Evolutionary conservation across 805 yeast species (phyloP), one percentile per base, ranked within the genome.

Genomic region (Pichia manshurica): DNA sequence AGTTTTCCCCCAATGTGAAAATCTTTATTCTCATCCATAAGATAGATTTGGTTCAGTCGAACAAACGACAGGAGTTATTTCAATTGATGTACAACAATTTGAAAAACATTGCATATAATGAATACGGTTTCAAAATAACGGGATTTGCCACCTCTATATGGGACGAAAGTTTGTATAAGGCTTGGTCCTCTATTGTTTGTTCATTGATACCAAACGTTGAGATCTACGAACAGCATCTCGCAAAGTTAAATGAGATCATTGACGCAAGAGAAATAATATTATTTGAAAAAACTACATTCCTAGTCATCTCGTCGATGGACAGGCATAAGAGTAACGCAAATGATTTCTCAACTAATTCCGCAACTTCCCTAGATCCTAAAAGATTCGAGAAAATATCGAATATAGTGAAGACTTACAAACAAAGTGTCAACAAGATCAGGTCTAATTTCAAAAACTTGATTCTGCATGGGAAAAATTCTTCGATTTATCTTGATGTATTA

Each of bases 101-200:
- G 51, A 84, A 82, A 55, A 81, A 79, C 42, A 84, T 87, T 15
- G 83, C 95, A 3, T 52, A 38, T 34, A 72, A 78, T 46, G 87
- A 87, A 17, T 82, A 56, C 45, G 63, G 62, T 13, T 87, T 88
- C 66, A 71, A 78, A 40, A 70, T 88, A 39, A 77, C 79, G 15
- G 97, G 97, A 2, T 91, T 89, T 62, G 91, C 96, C 5, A 93
- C 98, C 0, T 87, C 96, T 1, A 91, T 91, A 48, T 91, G 98
- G 98, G 97, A 91, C 67, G 98, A 91, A 64, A 81, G 91, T 59
- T 71, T 91, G 49, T 93, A 91, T 64, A 90, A 86, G 64, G 99
- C 99, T 1, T 93, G 99, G 99, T 87, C 96, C 2, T 86, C 82
- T 43, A 91, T 93, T 50, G 97, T 93, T 32, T 90, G 98, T 61